A percentile compares a stretch with the other conserved stretches of the same genome.
These are phyloP conservation scores for Leptomonas seymouri DNA, from an alignment of 208 protist species.

Conservation along the genomic window DNA sequence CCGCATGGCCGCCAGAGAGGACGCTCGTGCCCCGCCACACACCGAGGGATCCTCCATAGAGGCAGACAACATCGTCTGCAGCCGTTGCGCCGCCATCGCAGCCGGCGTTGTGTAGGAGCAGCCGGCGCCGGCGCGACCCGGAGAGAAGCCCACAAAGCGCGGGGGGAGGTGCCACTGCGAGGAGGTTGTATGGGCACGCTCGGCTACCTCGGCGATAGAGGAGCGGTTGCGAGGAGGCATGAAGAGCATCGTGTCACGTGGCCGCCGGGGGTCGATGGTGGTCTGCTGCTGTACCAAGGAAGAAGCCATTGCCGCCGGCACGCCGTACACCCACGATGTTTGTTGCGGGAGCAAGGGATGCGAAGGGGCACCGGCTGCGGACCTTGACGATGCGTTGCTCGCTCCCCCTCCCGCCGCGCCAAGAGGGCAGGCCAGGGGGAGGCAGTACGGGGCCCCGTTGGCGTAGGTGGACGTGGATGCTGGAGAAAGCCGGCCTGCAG, in stretches of 20 bases:
- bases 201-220: conserved; percentile 17
- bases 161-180: background rate
- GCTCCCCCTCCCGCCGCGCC: background rate
- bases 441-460: conserved; percentile 29
- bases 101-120: conserved; percentile 44
- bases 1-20: background rate
- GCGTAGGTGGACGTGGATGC: conserved; percentile 26
- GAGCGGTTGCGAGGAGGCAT: conserved; percentile 22
- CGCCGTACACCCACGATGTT: conserved; percentile 71
- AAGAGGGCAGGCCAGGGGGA: conserved; percentile 22
- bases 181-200: background rate
- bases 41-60: conserved; percentile 51
- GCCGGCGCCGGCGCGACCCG: background rate
- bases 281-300: conserved; percentile 20
- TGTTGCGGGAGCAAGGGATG: conserved; percentile 25
- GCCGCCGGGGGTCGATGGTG: conserved; percentile 9
- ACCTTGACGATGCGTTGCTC: too few species aligned
- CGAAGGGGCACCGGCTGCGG: background rate
- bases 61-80: conserved; percentile 54
- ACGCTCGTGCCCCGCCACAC: conserved; percentile 9
- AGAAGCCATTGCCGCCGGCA: conserved; percentile 32
- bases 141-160: background rate
- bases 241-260: conserved; percentile 39
- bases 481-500: conserved; percentile 30
- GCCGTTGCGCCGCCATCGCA: conserved; percentile 60